These are phyloP conservation scores for Phycomyces nitens DNA, from an alignment of 192 early-diverging fungal species.

Conservation along the genomic window DNA sequence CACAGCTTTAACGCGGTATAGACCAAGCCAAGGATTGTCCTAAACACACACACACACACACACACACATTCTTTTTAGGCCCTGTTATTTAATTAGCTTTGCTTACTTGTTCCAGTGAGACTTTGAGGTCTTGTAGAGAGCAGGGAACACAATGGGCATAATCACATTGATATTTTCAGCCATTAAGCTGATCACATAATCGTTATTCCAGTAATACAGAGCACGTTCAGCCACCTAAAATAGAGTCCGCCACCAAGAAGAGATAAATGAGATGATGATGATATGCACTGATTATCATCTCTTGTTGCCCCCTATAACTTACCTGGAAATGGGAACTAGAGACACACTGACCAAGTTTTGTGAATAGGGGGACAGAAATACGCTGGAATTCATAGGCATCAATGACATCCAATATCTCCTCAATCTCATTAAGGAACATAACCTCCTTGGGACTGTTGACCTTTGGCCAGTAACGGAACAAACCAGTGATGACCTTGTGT, in stretches of 20 bases:
- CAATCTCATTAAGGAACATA: slow-evolving; percentile 91
- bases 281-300: too few species aligned
- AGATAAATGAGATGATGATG: not conserved
- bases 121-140: slow-evolving; percentile 82
- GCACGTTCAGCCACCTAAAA: slow-evolving; percentile 80
- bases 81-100: not conserved
- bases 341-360: slow-evolving; percentile 78
- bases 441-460: slow-evolving; percentile 92
- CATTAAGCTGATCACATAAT: slow-evolving; percentile 85
- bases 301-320: not conserved
- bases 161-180: slow-evolving; percentile 79
- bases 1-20: slow-evolving; percentile 90
- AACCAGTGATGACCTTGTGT: slow-evolving; percentile 54
- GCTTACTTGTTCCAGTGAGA: slow-evolving; percentile 84
- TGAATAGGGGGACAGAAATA: slow-evolving; percentile 78
- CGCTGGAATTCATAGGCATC: slow-evolving; percentile 81
- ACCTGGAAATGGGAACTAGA: slow-evolving; percentile 88
- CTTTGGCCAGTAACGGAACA: slow-evolving; percentile 91
- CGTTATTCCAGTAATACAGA: slow-evolving; percentile 90
- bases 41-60: too few species aligned
- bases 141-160: slow-evolving; percentile 83
- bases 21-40: slow-evolving; percentile 85
- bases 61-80: too few species aligned
- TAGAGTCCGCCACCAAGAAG: too few species aligned
- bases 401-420: slow-evolving; percentile 84